Percentiles rank a stretch among this genome's conserved stretches.
Conservation (phyloP, 345 rosid genomes). For the Cardiospermum halicacabum region DNA sequence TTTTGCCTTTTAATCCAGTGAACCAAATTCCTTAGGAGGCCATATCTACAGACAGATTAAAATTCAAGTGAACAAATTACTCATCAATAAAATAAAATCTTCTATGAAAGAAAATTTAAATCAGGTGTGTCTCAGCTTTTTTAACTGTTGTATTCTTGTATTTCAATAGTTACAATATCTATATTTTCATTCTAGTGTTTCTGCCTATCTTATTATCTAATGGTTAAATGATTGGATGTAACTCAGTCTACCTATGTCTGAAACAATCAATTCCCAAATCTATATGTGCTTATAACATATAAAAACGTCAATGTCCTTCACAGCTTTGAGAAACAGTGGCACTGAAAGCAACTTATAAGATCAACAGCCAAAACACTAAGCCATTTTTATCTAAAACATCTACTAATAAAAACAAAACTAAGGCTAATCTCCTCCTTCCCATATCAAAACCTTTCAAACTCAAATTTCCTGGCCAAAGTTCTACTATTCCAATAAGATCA, state of each 20-base stretch:
- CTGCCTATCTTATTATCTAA: neutral
- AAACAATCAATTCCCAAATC: neutral
- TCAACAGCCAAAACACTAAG: neutral
- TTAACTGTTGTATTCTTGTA: neutral
- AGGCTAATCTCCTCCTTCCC: neutral
- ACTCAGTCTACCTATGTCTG: neutral
- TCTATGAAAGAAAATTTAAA: neutral
- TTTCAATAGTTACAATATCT: neutral
- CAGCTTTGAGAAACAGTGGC: neutral
- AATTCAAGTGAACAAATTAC: neutral
- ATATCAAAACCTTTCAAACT: neutral
- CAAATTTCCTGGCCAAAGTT: neutral
- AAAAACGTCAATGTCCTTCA: neutral
- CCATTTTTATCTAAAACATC: neutral
- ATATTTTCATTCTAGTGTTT: neutral
- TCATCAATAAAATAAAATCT: neutral
- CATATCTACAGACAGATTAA: conserved; percentile 32
- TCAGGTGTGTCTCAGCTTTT: neutral
- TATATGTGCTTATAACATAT: neutral
- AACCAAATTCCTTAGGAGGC: conserved; percentile 57
- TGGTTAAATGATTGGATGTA: neutral
- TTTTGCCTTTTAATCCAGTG: conserved; percentile 12
- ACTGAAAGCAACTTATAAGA: neutral
- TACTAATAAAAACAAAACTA: neutral
- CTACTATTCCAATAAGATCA: neutral